These are phyloP conservation scores for Phycomyces nitens DNA, from an alignment of 192 early-diverging fungal genomes.

Conservation along the genomic window DNA sequence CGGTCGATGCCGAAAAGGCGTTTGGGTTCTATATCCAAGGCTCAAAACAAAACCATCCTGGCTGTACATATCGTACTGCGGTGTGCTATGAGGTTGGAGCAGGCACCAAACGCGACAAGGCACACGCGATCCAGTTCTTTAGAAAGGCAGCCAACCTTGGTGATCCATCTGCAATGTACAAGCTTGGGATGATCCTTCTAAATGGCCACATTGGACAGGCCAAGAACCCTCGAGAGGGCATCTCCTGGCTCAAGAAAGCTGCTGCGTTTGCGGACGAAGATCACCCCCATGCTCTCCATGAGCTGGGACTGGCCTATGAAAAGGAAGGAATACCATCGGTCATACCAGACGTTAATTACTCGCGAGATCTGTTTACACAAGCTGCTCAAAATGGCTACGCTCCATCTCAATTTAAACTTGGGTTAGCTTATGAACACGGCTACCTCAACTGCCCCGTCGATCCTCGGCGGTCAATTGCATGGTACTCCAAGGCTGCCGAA, in stretches of 20 bases:
- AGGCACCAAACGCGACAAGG: constrained; percentile 84
- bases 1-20: constrained; percentile 82
- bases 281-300: constrained; percentile 91
- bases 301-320: constrained; percentile 87
- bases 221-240: constrained; percentile 82
- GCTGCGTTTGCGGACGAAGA: constrained; percentile 85
- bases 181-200: constrained; percentile 88
- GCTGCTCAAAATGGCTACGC: constrained; percentile 92
- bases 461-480: constrained; percentile 86
- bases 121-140: constrained; percentile 85
- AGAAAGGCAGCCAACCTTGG: constrained; percentile 87
- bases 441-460: constrained; percentile 81
- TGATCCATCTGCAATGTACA: constrained; percentile 96
- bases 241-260: constrained; percentile 93
- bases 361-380: constrained; percentile 89
- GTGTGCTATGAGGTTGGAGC: constrained; percentile 95
- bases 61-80: constrained; percentile 89
- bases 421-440: constrained; percentile 94
- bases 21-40: constrained; percentile 90
- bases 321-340: constrained; percentile 61
- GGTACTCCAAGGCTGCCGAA: constrained; percentile 93
- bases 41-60: constrained; percentile 87
- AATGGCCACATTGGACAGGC: constrained; percentile 77
- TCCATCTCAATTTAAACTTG: constrained; percentile 89
- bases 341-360: constrained; percentile 79